Base-by-base conservation (phyloP, 805 yeast species). In the Candida multigemmis region DNA sequence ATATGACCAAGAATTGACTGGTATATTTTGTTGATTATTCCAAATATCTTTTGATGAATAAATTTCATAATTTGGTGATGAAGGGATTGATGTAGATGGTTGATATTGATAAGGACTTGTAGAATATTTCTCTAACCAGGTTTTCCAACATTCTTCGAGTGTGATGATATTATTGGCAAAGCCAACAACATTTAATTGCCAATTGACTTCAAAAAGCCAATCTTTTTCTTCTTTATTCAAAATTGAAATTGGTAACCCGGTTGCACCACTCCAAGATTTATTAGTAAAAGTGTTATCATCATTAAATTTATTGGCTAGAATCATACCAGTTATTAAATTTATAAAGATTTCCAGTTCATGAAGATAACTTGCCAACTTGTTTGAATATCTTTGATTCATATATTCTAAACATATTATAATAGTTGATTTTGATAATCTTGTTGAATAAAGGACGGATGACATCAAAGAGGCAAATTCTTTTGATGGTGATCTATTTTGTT, bases 261-360 rank as follows among this genome's bases (percentile, higher is more conserved):
- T 82, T n/a, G 96, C 97, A 35, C 85, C 86, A 22, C 85, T 72
- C 98, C 98, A 89, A 6, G 96, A 84, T 45, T 76, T 77, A 58
- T 89, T 89, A 34, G 94, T 85, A 49, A 89, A 89, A 16, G 96
- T 89, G 57, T 89, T 86, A 59, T 89, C 98, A 56, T 89, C 97
- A 49, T 87, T 85, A 52, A 85, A 84, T 58, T 89, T 89, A 61
- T 89, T 89, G 24, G 96, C 94, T 35, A 89, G 61, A 19, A 89
- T 72, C 23, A 89, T 65, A 3, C 93, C 68, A 12, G 80, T 65
- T 22, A 78, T 74, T 22, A 85, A 51, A 48, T 60, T 68, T 46
- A 58, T 65, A 58, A 68, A 82, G 45, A 60, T 43, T 34, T 65
- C 58, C 25, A 44, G 42, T 27, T 57, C 56, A 30, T 36, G 24